Evolutionary conservation across 2,329 filamentous ascomycete species (phyloP).

Genomic region (Aspergillus flavus): DNA sequence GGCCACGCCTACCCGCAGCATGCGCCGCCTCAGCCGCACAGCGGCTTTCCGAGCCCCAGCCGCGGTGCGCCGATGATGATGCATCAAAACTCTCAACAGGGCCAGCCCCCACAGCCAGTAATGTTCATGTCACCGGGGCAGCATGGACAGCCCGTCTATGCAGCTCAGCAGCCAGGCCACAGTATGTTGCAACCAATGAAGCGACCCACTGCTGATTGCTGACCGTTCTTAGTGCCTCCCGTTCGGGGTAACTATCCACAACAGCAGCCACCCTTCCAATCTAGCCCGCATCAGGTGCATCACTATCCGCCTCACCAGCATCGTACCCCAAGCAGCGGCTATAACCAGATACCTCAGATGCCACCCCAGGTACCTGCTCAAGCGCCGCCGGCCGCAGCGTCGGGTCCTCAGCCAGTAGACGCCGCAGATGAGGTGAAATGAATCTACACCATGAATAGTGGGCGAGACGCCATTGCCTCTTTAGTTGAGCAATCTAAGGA

Average conservation of each 20-base stretch:
- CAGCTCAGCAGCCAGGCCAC: conserved; percentile 69
- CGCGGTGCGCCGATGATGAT: conserved; percentile 90
- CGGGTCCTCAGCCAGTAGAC: conserved; percentile 46
- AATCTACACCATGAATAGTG: conserved; percentile 14
- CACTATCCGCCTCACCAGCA: conserved; percentile 63
- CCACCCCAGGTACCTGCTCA: conserved; percentile 49
- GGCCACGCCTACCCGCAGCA: conserved; percentile 67
- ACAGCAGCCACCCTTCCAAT: conserved; percentile 65
- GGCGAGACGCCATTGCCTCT: conserved; percentile 11
- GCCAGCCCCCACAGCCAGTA: conserved; percentile 69
- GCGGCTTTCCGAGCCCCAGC: conserved; percentile 85
- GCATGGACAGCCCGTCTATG: conserved; percentile 74
- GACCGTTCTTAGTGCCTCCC: conserved; percentile 56
- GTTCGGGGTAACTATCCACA: conserved; percentile 62
- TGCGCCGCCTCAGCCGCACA: conserved; percentile 58
- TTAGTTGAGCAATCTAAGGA: conserved; percentile 7
- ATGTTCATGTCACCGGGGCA: conserved; percentile 75
- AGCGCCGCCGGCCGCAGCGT: conserved; percentile 32
- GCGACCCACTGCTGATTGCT: conserved; percentile 34
- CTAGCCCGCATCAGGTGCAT: conserved; percentile 66
- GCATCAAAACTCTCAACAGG: conserved; percentile 90
- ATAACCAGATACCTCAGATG: conserved; percentile 51
- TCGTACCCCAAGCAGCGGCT: conserved; percentile 58
- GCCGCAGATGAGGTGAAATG: conserved; percentile 54
- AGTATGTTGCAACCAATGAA: conserved; percentile 60